Evolutionary conservation across 2,329 filamentous ascomycete species (phyloP).

Genomic region (Ophiobolus disseminans): DNA sequence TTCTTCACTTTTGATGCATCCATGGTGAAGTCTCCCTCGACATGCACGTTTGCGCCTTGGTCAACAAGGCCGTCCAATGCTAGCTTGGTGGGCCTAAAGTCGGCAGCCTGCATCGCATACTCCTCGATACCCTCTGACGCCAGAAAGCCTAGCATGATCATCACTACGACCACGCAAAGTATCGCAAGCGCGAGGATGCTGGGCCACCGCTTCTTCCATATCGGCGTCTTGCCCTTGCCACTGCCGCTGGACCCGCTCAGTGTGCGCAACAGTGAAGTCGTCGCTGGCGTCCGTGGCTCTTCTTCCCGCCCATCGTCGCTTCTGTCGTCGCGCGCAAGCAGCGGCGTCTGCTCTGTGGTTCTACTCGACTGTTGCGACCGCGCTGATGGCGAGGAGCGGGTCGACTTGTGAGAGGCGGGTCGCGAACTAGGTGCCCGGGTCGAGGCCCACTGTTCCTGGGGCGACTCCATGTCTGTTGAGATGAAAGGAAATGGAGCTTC

Average conservation of each 20-base stretch:
- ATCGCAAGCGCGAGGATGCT: constrained; percentile 75
- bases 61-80: constrained; percentile 85
- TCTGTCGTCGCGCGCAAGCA: constrained; percentile 42
- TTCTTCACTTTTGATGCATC: constrained; percentile 79
- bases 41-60: constrained; percentile 76
- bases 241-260: constrained; percentile 35
- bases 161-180: constrained; percentile 67
- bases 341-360: constrained; percentile 51
- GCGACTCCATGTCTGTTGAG: constrained; percentile 39
- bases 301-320: constrained; percentile 33
- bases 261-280: constrained; percentile 46
- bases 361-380: constrained; percentile 40
- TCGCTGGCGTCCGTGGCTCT: constrained; percentile 37
- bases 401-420: constrained; percentile 47
- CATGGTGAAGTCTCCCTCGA: constrained; percentile 82
- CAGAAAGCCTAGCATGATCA: constrained; percentile 84
- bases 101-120: constrained; percentile 83
- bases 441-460: constrained; percentile 46
- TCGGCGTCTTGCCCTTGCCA: constrained; percentile 35
- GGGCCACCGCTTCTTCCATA: constrained; percentile 70
- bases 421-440: constrained; percentile 47
- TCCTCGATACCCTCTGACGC: constrained; percentile 80
- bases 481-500: constrained; percentile 5
- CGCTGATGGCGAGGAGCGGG: constrained; percentile 41
- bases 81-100: constrained; percentile 82